Evolutionary conservation across 176 grass and related monocot genomes (phyloP), one percentile per base, ranked within the genome.

Genomic region (Juncus effusus): DNA sequence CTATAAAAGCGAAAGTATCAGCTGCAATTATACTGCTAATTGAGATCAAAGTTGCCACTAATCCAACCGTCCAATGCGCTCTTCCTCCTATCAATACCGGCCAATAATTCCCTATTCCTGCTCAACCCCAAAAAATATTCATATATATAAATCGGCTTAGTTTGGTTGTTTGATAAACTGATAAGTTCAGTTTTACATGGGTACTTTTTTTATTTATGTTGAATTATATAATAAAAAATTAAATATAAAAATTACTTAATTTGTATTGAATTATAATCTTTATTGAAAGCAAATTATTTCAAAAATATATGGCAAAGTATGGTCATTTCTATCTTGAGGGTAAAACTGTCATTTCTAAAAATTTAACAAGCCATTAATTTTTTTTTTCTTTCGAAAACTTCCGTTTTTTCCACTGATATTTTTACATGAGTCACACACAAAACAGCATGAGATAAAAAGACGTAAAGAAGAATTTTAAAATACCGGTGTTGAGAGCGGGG

Each of bases 1-100:
- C 90, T 69, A 90, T 67, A 67, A 99, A 99, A 62, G 89, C 94
- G 74, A 85, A 90, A 73, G 85, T 90, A 78, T 99, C 94, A 12
- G 94, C 94, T 53, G 94, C 89, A 66, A 99, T 99, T 52, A 99
- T 90, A 79, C 85, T 93, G 69, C 83, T 99, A 60, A 99, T 87
- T 78, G 89, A 92, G 67, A 99, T 93, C 72, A 92, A 87, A 16
- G 94, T 90, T 74, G 89, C 89, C 14, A 87, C 94, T 60, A 90
- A 75, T 74, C 94, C 94, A 80, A 99, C 88, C 45, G 89, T 99
- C 89, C 85, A 99, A 70, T 93, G 94, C 65, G 85, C 76, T 83
- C 74, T 85, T 36, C 94, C 94, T 72, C 94, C 94, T 53, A 97
- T 82, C 84, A 92, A 74, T 61, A 89, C 36, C n/a, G 94, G 85